phyloP scores from a whole-genome alignment of 75 land plant species.

The Gnetum montanum region DNA sequence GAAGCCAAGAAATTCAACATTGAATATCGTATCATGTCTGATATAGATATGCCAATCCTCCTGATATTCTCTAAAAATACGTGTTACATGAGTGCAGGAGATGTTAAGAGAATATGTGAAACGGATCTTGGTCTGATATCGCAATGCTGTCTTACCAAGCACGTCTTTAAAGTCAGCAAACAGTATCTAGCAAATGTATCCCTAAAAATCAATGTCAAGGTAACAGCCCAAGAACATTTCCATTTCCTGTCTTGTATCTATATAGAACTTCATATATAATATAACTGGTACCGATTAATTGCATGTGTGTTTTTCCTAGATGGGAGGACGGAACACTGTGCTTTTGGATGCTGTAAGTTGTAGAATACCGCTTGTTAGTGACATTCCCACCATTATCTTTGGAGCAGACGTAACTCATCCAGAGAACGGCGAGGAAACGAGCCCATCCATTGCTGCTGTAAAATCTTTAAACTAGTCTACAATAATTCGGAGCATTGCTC shows the following conservation, averaged over 20 bases:
- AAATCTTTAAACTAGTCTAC: no score
- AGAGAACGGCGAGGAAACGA: slow-evolving; percentile 82
- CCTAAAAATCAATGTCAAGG: slow-evolving; percentile 91
- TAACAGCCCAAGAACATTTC: no score
- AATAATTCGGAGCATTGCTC: not conserved
- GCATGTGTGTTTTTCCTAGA: no score
- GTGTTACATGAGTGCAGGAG: slow-evolving; percentile 52
- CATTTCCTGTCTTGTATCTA: no score
- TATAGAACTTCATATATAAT: no score
- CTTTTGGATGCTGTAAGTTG: slow-evolving; percentile 71
- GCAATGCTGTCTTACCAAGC: slow-evolving; percentile 87
- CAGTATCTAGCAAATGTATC: slow-evolving; percentile 93
- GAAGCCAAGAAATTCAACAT: no score
- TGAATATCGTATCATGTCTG: no score
- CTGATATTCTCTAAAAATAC: not conserved
- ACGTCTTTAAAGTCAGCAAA: slow-evolving; percentile 78
- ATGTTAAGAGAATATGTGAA: slow-evolving; percentile 94
- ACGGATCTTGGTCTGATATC: slow-evolving; percentile 85
- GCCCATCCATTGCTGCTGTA: slow-evolving; percentile 96
- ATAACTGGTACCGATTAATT: no score
- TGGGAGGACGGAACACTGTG: slow-evolving; percentile 90
- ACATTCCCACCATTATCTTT: slow-evolving; percentile 86
- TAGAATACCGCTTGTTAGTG: slow-evolving; percentile 75
- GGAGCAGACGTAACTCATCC: slow-evolving; percentile 97
- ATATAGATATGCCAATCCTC: no score